Base-by-base conservation (phyloP, 129 eudicot species). In the Saposhnikovia divaricata region DNA sequence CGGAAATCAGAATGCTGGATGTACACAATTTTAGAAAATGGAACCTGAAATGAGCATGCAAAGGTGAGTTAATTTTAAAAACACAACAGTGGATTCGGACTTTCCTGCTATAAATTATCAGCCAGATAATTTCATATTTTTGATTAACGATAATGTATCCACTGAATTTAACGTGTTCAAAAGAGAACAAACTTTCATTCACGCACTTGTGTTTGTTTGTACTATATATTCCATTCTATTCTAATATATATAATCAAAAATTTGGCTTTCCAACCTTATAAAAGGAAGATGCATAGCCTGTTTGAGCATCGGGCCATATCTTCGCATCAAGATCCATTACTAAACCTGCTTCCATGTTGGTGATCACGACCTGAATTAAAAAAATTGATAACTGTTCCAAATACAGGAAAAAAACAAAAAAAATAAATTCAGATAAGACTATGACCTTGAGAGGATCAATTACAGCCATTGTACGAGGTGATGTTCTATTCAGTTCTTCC, bases 301-400 rank as follows among this genome's bases (percentile, higher is more conserved):
- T 78, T 72, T 89, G 97, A 47, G 99, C 93, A 81, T 96, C 99
- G 13, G 98, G 99, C 99, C 99, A 96, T 86, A 85, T 96, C 89
- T 96, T 96, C 65, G 99, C 99, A 89, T 92, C 97, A 83, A 90
- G 90, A 78, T 96, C 88, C 80, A 83, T 89, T 45, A 90, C 88
- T 45, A 85, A 79, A 59, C 88, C 87, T 63, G 87, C 86, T 55
- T 92, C 99, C 72, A 96, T 82, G 85, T 96, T 96, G 76, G 98
- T 92, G 69, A 96, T 89, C 74, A 96, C 96, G 31, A 96, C 98
- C 99, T 96, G 80, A 69, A 83, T 78, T 21, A 34, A 38, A 46
- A 6, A 46, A 72, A 51, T 46, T 14, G 34, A 46, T 43, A 27
- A 34, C 76, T 81, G 66, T 53, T 38, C 48, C 50, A 40, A 15